These are phyloP conservation scores for Suillus luteus DNA, from an alignment of 768 basidiomycete genomes.

Conservation along the genomic window DNA sequence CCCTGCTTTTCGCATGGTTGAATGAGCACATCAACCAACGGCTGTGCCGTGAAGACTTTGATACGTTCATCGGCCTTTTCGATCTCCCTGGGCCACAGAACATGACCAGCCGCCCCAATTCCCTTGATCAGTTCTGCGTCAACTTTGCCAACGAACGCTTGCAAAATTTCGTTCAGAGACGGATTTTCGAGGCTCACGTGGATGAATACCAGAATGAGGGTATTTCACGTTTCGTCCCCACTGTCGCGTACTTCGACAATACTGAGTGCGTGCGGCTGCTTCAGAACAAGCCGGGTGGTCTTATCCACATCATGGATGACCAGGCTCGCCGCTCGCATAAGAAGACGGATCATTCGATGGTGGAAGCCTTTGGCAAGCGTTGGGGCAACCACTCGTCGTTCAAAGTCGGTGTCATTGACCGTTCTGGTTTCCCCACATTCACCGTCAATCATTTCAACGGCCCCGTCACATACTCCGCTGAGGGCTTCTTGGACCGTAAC, in stretches of 20 bases:
- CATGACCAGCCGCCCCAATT: conserved; percentile 83
- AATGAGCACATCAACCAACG: conserved; percentile 96
- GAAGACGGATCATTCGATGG: conserved; percentile 93
- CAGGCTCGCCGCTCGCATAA: conserved; percentile 84
- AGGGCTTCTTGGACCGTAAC: conserved; percentile 88
- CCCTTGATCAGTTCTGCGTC: conserved; percentile 94
- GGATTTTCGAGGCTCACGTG: conserved; percentile 78
- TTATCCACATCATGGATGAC: conserved; percentile 98
- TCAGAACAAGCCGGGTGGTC: conserved; percentile 84
- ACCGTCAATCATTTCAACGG: conserved; percentile 92
- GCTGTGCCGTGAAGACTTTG: conserved; percentile 91
- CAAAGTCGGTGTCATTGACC: conserved; percentile 75
- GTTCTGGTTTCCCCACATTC: conserved; percentile 83
- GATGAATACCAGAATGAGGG: conserved; percentile 86
- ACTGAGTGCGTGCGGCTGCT: conserved; percentile 85
- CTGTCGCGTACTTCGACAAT: conserved; percentile 86
- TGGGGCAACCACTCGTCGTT: conserved; percentile 95
- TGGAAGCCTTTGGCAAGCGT: conserved; percentile 90
- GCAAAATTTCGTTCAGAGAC: conserved; percentile 79
- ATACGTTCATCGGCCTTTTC: conserved; percentile 89
- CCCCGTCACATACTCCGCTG: conserved; percentile 87
- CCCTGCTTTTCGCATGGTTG: conserved; percentile 93
- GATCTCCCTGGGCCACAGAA: conserved; percentile 95
- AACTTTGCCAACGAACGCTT: conserved; percentile 96
- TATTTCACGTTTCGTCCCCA: conserved; percentile 67